Evolutionary conservation across 2,329 filamentous ascomycete species (phyloP).

Genomic region (Sporothrix dimorphospora): DNA sequence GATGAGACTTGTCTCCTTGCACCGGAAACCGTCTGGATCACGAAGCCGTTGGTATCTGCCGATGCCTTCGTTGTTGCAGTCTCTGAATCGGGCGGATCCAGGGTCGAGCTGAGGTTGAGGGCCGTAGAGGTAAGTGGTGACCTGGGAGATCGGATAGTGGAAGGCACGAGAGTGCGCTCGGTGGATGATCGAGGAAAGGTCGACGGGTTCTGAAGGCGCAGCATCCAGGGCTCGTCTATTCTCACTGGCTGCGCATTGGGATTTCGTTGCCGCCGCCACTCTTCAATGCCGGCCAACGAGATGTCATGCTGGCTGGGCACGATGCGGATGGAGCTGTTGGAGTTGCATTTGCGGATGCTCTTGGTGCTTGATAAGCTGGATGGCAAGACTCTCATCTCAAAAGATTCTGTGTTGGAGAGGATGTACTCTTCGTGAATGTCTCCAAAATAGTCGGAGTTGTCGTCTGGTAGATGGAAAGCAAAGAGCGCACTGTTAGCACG

Average conservation of each 20-base stretch:
- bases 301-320: not conserved
- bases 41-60: not conserved
- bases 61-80: not conserved
- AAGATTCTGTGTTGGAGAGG: not conserved
- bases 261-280: not conserved
- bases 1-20: no score
- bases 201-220: not conserved
- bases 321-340: not conserved
- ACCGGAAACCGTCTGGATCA: not conserved
- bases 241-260: not conserved
- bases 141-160: not conserved
- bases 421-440: not conserved
- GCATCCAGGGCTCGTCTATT: not conserved
- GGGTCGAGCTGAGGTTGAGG: not conserved
- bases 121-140: not conserved
- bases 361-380: not conserved
- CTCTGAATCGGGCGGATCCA: not conserved
- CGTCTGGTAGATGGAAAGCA: not conserved
- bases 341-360: not conserved
- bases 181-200: not conserved
- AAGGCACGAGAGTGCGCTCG: slow-evolving; percentile 1
- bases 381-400: slow-evolving; percentile 4
- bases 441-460: not conserved
- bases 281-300: not conserved
- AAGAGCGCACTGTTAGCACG: slow-evolving; percentile 8